These are phyloP conservation scores for Forsythia suspensa DNA, from an alignment of 257 asterid genomes.

Conservation along the genomic window DNA sequence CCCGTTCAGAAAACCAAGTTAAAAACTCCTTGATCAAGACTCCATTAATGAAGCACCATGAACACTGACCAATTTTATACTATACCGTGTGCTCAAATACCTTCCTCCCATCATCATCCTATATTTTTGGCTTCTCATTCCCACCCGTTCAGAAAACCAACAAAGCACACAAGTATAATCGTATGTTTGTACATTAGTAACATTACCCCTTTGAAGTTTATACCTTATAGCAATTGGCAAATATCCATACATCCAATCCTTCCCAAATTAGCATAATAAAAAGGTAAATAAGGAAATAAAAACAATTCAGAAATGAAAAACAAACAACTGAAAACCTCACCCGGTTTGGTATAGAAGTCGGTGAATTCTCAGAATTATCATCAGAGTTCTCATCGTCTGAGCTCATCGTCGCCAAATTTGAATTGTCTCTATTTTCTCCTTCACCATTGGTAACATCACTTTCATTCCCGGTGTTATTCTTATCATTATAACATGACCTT, in stretches of 20 bases:
- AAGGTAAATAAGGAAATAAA: background rate
- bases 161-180: background rate
- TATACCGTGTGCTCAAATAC: background rate
- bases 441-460: conserved; percentile 30
- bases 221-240: background rate
- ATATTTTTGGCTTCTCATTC: background rate
- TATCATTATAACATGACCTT: conserved; percentile 44
- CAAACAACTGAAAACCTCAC: conserved; percentile 29
- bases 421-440: conserved; percentile 52
- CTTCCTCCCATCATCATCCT: background rate
- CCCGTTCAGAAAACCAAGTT: background rate
- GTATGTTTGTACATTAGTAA: background rate
- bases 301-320: background rate
- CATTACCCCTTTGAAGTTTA: background rate
- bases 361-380: conserved; percentile 37
- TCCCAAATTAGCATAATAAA: background rate
- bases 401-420: conserved; percentile 56
- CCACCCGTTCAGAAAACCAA: background rate
- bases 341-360: conserved; percentile 51
- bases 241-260: background rate
- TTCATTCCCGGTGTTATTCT: conserved; percentile 28
- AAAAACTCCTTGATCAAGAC: background rate
- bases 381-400: conserved; percentile 47
- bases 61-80: background rate
- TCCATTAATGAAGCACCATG: background rate